A percentile compares a stretch with the other conserved stretches of the same genome.
Evolutionary conservation across 345 rosid species (phyloP).

Genomic region (Citrus inodora): DNA sequence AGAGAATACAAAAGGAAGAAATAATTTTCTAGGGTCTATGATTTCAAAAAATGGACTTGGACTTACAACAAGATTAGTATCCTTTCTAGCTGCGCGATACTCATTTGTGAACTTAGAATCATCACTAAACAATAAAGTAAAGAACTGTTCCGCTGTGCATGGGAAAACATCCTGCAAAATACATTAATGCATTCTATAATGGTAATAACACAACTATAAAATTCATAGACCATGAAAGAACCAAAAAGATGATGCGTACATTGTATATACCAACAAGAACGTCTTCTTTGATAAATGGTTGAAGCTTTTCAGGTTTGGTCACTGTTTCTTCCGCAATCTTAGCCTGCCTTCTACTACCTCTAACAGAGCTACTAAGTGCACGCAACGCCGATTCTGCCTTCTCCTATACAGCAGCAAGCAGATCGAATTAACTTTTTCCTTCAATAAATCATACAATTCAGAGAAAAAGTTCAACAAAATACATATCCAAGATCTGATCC

Average conservation of each 20-base stretch:
- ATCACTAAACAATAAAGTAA: slow-evolving; percentile 59
- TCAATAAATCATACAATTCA: not conserved
- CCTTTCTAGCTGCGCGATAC: slow-evolving; percentile 73
- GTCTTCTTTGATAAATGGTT: slow-evolving; percentile 83
- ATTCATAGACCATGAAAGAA: not conserved
- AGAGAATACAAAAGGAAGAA: not conserved
- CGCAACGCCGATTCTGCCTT: slow-evolving; percentile 82
- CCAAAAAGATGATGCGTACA: slow-evolving; percentile 38
- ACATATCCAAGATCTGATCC: not conserved
- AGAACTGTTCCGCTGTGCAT: slow-evolving; percentile 69
- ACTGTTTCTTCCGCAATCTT: slow-evolving; percentile 48
- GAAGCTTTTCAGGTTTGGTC: slow-evolving; percentile 49
- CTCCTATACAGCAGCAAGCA: slow-evolving; percentile 52
- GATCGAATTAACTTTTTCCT: slow-evolving; percentile 1
- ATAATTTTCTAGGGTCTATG: not conserved
- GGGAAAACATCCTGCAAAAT: slow-evolving; percentile 67
- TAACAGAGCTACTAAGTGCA: slow-evolving; percentile 88
- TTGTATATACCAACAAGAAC: slow-evolving; percentile 70
- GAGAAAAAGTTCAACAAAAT: not conserved
- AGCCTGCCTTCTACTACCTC: slow-evolving; percentile 42
- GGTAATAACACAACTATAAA: slow-evolving; percentile 5
- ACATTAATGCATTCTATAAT: slow-evolving; percentile 15
- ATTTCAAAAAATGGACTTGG: not conserved
- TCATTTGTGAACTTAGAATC: slow-evolving; percentile 61
- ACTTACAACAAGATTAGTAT: slow-evolving; percentile 75